Evolutionary conservation across 331 rosid genomes (phyloP), one percentile per base, ranked within the genome.

Genomic region (Malus hybrid): DNA sequence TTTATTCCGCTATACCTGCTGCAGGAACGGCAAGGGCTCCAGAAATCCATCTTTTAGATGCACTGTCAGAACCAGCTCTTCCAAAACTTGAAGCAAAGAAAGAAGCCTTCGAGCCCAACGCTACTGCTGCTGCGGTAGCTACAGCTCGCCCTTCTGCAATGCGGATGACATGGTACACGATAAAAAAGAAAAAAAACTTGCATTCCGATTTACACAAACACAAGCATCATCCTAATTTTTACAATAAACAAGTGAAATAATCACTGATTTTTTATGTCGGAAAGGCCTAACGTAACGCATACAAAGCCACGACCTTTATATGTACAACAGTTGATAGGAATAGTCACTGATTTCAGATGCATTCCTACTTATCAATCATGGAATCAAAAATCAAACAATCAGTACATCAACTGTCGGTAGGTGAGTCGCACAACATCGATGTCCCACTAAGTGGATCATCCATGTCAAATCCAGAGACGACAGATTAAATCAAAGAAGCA

Each of bases 21-120:
- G 89, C 90, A 67, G 96, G 93, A 73, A 94, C 77, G 72, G 93
- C 93, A 10, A 94, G 80, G 20, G 90, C 87, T 76, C 95, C 95
- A 5, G 95, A 77, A 83, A 91, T 75, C 98, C 97, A 94, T 56
- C 86, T 42, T 5, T 75, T 50, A 74, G 83, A 69, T 32, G 89
- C 85, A 74, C 72, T 85, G 79, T 56, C 82, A 46, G 96, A 84
- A 80, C 85, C 85, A 1, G 84, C 72, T 65, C 80, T 90, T 5
- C 87, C 75, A 69, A 70, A 83, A 27, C 76, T 63, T 14, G 95
- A 85, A 67, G 90, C 88, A 29, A 81, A 59, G 31, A 76, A 66
- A 22, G 93, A 82, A 32, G 32, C 78, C 64, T 83, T 90, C 34
- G 80, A 80, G 39, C 82, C 78, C 16, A 82, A 76, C 6, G 91